Percentiles rank a stretch among this genome's conserved stretches.
These are phyloP conservation scores for Lachancea nothofagi DNA, from an alignment of 805 yeast species.

Conservation along the genomic window DNA sequence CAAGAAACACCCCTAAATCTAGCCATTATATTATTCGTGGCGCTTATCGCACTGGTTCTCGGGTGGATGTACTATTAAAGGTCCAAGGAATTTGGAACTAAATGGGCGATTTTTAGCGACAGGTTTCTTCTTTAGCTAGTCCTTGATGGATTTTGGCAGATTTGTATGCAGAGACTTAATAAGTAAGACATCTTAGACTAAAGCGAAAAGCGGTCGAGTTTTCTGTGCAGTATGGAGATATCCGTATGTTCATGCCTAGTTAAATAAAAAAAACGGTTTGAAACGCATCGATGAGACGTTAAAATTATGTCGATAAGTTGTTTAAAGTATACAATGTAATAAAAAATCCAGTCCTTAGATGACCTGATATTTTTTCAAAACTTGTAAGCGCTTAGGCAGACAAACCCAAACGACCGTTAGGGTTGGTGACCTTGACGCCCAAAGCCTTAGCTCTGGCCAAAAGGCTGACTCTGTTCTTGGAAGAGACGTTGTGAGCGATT, in stretches of 20 bases:
- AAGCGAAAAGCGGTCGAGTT: too few species aligned
- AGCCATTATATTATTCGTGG: slow-evolving; percentile 47
- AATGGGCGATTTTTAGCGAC: too few species aligned
- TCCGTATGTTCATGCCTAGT: too few species aligned
- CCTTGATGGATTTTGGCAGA: slow-evolving; percentile 4
- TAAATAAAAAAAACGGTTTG: too few species aligned
- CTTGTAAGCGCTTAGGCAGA: slow-evolving; percentile 65
- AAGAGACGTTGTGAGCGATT: slow-evolving; percentile 97
- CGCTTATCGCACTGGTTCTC: slow-evolving; percentile 48
- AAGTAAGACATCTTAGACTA: too few species aligned
- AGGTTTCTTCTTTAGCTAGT: too few species aligned
- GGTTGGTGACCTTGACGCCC: slow-evolving; percentile 98
- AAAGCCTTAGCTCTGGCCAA: slow-evolving; percentile 96
- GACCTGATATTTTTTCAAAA: slow-evolving; percentile 7
- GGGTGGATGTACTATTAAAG: slow-evolving; percentile 67
- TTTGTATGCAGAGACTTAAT: slow-evolving; percentile 3
- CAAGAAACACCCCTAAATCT: slow-evolving; percentile 48
- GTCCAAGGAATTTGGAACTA: too few species aligned
- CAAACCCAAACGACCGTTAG: slow-evolving; percentile 96
- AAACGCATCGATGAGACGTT: too few species aligned
- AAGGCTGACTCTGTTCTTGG: slow-evolving; percentile 96
- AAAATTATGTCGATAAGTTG: slow-evolving; percentile 5
- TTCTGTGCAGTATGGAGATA: too few species aligned
- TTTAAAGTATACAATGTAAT: slow-evolving; percentile 11
- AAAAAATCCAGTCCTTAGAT: slow-evolving; percentile 7